Conservation (phyloP, 345 rosid genomes). For the Turnera subulata region DNA sequence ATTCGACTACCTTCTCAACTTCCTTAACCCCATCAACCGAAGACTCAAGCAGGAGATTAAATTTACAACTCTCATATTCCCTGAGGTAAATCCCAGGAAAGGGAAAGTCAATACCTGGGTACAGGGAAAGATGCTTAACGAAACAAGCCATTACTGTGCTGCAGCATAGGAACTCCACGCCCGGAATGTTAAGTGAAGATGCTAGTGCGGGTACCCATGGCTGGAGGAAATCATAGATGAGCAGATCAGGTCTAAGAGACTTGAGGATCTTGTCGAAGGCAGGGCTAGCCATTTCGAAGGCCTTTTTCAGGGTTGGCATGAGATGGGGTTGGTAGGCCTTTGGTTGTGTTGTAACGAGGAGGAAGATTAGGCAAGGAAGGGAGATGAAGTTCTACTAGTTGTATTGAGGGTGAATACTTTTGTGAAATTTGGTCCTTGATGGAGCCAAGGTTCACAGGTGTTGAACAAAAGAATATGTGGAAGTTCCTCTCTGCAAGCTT, state of each 20-base stretch:
- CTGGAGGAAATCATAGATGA: conserved; percentile 31
- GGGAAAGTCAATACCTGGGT: conserved; percentile 1
- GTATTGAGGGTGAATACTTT: conserved; percentile 8
- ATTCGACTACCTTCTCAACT: background rate
- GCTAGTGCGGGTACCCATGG: conserved; percentile 31
- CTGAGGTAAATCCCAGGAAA: conserved; percentile 9
- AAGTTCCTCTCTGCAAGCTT: conserved; percentile 18
- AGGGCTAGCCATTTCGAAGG: conserved; percentile 21
- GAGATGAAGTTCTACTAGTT: conserved; percentile 30
- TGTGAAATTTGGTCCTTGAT: background rate
- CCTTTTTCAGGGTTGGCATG: conserved; percentile 18
- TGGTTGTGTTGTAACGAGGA: conserved; percentile 28
- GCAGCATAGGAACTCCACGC: conserved; percentile 13
- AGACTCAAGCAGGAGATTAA: background rate
- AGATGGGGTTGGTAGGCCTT: conserved; percentile 36
- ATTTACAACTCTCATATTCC: background rate
- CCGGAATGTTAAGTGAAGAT: conserved; percentile 13
- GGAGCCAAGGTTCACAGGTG: conserved; percentile 27
- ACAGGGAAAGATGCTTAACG: background rate
- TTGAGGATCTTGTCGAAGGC: conserved; percentile 15
- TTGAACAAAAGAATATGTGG: conserved; percentile 26
- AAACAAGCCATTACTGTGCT: conserved; percentile 10
- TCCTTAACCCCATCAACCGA: background rate
- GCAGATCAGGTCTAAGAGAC: conserved; percentile 18
- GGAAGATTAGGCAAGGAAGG: conserved; percentile 24